Base-by-base conservation (phyloP, 306 rosid species). In the apple (Malus domestica) region DNA sequence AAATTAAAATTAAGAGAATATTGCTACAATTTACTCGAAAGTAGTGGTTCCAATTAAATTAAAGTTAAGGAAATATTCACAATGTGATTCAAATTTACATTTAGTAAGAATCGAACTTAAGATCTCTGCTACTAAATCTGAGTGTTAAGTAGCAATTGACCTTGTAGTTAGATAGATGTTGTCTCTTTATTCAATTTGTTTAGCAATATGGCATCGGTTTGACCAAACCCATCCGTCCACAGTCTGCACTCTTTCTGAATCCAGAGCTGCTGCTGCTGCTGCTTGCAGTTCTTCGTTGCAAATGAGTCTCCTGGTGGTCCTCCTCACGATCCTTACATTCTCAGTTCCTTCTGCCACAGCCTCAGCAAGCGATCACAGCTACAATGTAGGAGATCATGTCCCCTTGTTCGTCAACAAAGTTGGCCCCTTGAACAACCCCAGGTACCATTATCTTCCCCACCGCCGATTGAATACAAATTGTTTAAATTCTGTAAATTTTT, bases 381-480 rank as follows among this genome's bases (percentile, higher is more conserved):
- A 85, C 94, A 70, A 85, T 81, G 83, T 91, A 2, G 91, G 87
- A 78, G 87, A 90, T 63, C 72, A 1, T 18, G 74, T 91, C 80
- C 88, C 94, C 16, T 73, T 91, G 0, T 90, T 87, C 73, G 93
- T 90, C 84, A 93, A 93, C 87, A 90, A 90, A 84, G 72, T 91
- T 1, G 98, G 98, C 2, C 96, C 98, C 81, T 83, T 93, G 80
- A 85, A 78, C 89, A 91, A 88, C 74, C 98, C 97, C 82, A 90
- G 98, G 97, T 93, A 80, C 29, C 72, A 33, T 38, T 70, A 40
- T 67, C 42, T 74, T 74, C 75, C 12, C 23, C 32, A 6, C 18
- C 2, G 6, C 16, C 55, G 1, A 10, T 15, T 66, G 5, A 65
- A 29, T 57, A 11, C n/a, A 23, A 27, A 29, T 67, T 66, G 57